Percentiles rank a stretch among this genome's conserved stretches.
Conservation (phyloP, 805 yeast species). For the Saccharomycodes ludwigii region DNA sequence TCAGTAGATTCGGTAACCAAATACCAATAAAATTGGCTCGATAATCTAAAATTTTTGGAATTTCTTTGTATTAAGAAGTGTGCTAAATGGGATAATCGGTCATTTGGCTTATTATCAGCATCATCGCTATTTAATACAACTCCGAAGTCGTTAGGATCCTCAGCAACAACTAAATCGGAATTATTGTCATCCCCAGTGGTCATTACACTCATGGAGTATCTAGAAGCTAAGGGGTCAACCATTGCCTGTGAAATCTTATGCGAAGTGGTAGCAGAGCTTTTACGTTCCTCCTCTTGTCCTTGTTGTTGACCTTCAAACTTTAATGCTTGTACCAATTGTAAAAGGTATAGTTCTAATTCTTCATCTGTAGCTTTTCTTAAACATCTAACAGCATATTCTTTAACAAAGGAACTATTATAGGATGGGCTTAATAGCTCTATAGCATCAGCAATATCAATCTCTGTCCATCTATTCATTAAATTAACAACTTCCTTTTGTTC, state of each 20-base stretch:
- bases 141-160: not conserved
- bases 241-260: not conserved
- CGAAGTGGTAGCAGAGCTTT: too few relatives aligned
- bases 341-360: slow-evolving; percentile 67
- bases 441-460: slow-evolving; percentile 73
- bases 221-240: not conserved
- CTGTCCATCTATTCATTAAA: slow-evolving; percentile 56
- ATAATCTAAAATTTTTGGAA: slow-evolving; percentile 48
- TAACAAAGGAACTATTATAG: slow-evolving; percentile 58
- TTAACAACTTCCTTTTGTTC: slow-evolving; percentile 75
- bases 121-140: not conserved
- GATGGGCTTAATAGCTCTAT: slow-evolving; percentile 73
- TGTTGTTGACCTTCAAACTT: slow-evolving; percentile 50
- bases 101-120: not conserved
- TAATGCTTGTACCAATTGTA: slow-evolving; percentile 86
- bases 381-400: slow-evolving; percentile 83
- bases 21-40: slow-evolving; percentile 86
- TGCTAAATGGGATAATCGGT: slow-evolving; percentile 44
- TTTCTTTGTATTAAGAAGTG: slow-evolving; percentile 68
- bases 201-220: too few relatives aligned
- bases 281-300: too few relatives aligned
- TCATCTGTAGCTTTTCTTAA: slow-evolving; percentile 65
- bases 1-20: slow-evolving; percentile 80
- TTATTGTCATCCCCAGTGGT: not conserved
- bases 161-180: not conserved